Evolutionary conservation across 163 green algal species (phyloP), one percentile per base, ranked within the genome.

Genomic region (Scenedesmus sp.): DNA sequence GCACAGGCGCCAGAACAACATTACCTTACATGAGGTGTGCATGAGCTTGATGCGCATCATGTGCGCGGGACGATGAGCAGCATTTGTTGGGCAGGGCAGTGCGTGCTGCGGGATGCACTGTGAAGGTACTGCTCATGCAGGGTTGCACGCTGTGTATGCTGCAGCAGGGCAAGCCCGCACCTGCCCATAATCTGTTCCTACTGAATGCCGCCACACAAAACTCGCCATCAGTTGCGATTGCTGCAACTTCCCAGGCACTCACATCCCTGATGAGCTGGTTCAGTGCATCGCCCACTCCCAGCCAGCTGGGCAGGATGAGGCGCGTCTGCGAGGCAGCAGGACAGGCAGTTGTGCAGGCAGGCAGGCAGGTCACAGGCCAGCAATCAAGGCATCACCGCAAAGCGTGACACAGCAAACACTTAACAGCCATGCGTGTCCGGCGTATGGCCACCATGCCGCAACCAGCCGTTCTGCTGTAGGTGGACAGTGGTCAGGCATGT

Each of bases 231-330:
- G n/a, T n/a, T n/a, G n/a, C n/a, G n/a, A n/a, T n/a, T n/a, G n/a
- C 81, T 85, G 80, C 26, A 9, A 30, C 81, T 6, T 9, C 37
- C 80, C 59, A 5, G 85, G 80, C 49, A 59, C 80, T 30, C 53
- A 93, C 96, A 84, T 95, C 76, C 24, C 92, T 65, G 15, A 97
- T 94, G 37, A 94, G 94, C 40, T 90, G 59, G 33, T 94, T 65
- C 7, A 99, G 90, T n/a, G 95, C 96, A n/a, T 96, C 95, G 12
- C 94, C 97, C 13, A 99, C 93, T 65, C 97, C 97, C 83, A 99
- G 96, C 97, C 97, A 99, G 10, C 96, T 96, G 43, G 97, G 97
- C 93, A 99, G 94, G 35, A 98, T 94, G 51, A 99, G 95, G 37
- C 97, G 95, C 33, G 94, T 98, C 40, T 90, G 73, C 35, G 30